Conservation (phyloP, 805 yeast species). For the Starmerella powellii region DNA sequence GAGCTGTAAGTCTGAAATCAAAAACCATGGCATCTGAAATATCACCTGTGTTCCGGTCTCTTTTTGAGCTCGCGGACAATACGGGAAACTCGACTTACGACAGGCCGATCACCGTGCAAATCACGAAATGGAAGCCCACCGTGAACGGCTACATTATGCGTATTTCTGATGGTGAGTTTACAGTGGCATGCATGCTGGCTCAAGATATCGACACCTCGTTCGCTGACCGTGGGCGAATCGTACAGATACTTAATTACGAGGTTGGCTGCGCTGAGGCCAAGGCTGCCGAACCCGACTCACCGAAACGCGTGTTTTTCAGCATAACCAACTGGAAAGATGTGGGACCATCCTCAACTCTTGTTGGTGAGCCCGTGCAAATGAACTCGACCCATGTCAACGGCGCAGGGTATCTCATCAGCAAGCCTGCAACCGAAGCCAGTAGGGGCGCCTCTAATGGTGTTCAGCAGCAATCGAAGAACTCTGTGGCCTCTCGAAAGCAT, state of each 20-base stretch:
- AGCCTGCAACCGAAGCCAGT: not conserved
- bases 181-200: constrained; percentile 5
- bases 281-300: not conserved
- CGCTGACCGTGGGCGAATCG: constrained; percentile 8
- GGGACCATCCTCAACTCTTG: not conserved
- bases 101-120: constrained; percentile 13
- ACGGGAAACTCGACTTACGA: not conserved
- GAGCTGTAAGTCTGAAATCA: too few relatives aligned
- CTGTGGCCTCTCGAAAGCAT: not conserved
- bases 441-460: not conserved
- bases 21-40: constrained; percentile 15
- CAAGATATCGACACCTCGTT: constrained; percentile 1
- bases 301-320: not conserved
- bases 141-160: constrained; percentile 3
- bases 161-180: constrained; percentile 8
- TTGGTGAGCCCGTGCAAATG: not conserved
- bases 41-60: constrained; percentile 6
- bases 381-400: not conserved
- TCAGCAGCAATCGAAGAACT: too few relatives aligned
- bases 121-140: constrained; percentile 8
- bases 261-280: constrained; percentile 4
- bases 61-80: constrained; percentile 3
- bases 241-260: not conserved
- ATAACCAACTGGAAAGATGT: not conserved
- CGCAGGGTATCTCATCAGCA: not conserved